Evolutionary conservation across 768 basidiomycete genomes (phyloP).

Genomic region (Rhodotorula sphaerocarpa): DNA sequence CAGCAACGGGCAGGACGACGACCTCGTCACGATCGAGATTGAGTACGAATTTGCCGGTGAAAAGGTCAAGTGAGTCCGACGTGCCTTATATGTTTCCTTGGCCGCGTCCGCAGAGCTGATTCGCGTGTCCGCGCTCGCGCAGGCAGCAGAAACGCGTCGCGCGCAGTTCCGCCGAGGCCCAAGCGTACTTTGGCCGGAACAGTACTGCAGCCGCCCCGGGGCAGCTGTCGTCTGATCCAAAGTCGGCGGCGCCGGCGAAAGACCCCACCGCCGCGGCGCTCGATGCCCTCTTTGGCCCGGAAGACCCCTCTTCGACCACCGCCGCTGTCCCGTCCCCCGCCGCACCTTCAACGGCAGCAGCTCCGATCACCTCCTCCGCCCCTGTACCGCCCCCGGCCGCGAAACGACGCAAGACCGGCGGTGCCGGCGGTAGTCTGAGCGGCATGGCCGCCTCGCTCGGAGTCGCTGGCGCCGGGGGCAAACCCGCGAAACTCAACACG

Average conservation of each 20-base stretch:
- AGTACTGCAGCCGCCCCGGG: background rate
- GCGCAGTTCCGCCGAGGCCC: constrained; percentile 65
- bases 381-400: background rate
- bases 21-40: constrained; percentile 60
- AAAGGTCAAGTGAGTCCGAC: constrained; percentile 55
- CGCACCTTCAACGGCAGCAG: constrained; percentile 12
- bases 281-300: constrained; percentile 28
- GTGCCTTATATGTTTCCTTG: background rate
- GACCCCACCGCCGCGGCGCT: background rate
- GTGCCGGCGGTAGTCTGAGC: constrained; percentile 56
- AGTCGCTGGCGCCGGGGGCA: constrained; percentile 40
- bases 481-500: constrained; percentile 69
- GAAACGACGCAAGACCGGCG: constrained; percentile 38
- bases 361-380: constrained; percentile 11
- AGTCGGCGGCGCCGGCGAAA: no score
- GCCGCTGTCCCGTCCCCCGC: constrained; percentile 1
- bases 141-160: constrained; percentile 69
- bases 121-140: constrained; percentile 14
- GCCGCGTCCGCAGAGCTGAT: background rate
- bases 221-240: background rate
- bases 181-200: constrained; percentile 54
- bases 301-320: background rate
- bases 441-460: constrained; percentile 46
- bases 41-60: constrained; percentile 69
- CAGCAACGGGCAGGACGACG: constrained; percentile 1